Conservation (phyloP, 805 yeast genomes). For the Yamadazyma scolyti region DNA sequence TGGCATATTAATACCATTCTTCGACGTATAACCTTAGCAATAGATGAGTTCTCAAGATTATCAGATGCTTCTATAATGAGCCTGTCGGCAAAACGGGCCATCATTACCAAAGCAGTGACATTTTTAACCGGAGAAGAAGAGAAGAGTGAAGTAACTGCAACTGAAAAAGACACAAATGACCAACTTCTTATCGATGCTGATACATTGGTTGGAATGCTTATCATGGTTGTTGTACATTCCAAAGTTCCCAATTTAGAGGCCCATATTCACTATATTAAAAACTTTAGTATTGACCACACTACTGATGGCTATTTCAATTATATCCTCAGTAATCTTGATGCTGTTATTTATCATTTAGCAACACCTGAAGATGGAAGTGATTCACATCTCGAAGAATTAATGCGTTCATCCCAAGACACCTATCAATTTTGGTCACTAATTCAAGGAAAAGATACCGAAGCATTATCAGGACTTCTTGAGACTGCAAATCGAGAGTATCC, state of each 20-base stretch:
- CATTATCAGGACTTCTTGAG: constrained; percentile 14
- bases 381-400: constrained; percentile 23
- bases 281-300: constrained; percentile 41
- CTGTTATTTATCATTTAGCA: constrained; percentile 63
- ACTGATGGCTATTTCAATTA: constrained; percentile 68
- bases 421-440: constrained; percentile 52
- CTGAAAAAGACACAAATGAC: constrained; percentile 8
- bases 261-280: constrained; percentile 63
- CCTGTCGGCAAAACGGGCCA: constrained; percentile 44
- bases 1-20: constrained; percentile 34
- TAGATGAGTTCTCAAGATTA: constrained; percentile 45
- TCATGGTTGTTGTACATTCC: constrained; percentile 67
- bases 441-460: constrained; percentile 21
- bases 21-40: constrained; percentile 48
- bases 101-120: constrained; percentile 51
- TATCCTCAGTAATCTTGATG: constrained; percentile 79
- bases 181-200: constrained; percentile 67
- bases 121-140: constrained; percentile 38
- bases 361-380: constrained; percentile 18
- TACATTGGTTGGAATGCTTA: constrained; percentile 65
- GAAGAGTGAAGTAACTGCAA: no score
- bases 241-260: constrained; percentile 54
- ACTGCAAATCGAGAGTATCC: constrained; percentile 6
- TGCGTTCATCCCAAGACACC: constrained; percentile 44
- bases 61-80: constrained; percentile 37